phyloP scores from a whole-genome alignment of 306 rosid species.

The Ochetophila trinervis region DNA sequence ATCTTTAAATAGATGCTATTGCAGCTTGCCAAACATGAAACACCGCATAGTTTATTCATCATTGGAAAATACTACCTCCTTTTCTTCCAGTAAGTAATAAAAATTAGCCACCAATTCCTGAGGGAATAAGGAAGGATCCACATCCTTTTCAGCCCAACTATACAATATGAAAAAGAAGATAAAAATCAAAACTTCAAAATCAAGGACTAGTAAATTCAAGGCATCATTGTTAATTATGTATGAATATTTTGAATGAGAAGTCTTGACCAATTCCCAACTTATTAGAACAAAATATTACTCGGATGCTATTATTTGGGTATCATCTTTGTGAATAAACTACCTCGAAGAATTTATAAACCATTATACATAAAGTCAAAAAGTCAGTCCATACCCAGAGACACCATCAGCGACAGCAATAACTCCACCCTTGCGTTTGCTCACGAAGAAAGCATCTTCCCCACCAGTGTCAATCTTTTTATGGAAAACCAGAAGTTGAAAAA shows the following conservation, averaged over 20 bases:
- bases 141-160: constrained; percentile 91
- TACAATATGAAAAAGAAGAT: constrained; percentile 7
- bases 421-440: constrained; percentile 68
- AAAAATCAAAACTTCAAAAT: not conserved
- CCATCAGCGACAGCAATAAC: constrained; percentile 95
- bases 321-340: not conserved
- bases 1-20: not conserved
- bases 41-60: not conserved
- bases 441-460: constrained; percentile 93
- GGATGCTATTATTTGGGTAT: too few species aligned
- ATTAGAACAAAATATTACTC: not conserved
- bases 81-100: constrained; percentile 51
- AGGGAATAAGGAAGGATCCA: constrained; percentile 86
- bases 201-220: not conserved
- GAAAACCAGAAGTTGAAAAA: constrained; percentile 27
- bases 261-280: not conserved
- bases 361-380: not conserved
- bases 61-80: constrained; percentile 51
- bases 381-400: constrained; percentile 79
- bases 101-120: constrained; percentile 73
- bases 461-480: constrained; percentile 65
- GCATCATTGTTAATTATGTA: not conserved
- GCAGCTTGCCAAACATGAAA: not conserved
- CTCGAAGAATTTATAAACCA: not conserved
- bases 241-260: not conserved